These are phyloP conservation scores for Ophiocordyceps robertsii DNA, from an alignment of 2,329 filamentous ascomycete species.

Conservation along the genomic window DNA sequence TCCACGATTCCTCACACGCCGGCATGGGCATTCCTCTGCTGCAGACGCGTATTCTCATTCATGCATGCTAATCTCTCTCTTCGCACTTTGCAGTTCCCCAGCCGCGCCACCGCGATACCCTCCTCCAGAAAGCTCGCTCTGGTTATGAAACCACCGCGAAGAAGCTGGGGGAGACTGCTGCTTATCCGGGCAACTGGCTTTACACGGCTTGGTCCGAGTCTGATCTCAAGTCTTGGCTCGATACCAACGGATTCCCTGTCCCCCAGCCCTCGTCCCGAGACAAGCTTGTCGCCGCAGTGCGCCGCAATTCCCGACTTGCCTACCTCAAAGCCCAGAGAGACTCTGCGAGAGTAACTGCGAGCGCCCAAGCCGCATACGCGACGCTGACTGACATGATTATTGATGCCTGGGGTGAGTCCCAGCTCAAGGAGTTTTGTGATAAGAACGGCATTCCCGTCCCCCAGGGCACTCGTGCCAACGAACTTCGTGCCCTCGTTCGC, in stretches of 20 bases:
- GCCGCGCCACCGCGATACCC: constrained; percentile 70
- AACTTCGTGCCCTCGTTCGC: constrained; percentile 78
- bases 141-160: constrained; percentile 71
- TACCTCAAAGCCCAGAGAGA: constrained; percentile 53
- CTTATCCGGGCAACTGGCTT: constrained; percentile 93
- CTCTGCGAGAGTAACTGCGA: constrained; percentile 46
- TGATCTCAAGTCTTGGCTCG: constrained; percentile 87
- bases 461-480: constrained; percentile 81
- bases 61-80: not conserved
- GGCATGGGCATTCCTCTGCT: not conserved
- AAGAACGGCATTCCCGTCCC: constrained; percentile 78
- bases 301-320: constrained; percentile 77
- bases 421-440: constrained; percentile 88
- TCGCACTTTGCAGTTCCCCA: constrained; percentile 47
- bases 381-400: constrained; percentile 73
- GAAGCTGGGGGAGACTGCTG: constrained; percentile 57
- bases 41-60: not conserved
- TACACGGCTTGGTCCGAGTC: constrained; percentile 87
- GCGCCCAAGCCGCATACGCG: constrained; percentile 55
- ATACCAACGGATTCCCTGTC: constrained; percentile 71
- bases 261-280: constrained; percentile 78
- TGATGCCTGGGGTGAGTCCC: constrained; percentile 75
- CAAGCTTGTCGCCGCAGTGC: constrained; percentile 75
- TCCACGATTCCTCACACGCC: not conserved
- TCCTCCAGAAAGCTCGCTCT: constrained; percentile 64